These are phyloP conservation scores for Cerioporus squamosus DNA, from an alignment of 1,284 basidiomycete species.

Conservation along the genomic window DNA sequence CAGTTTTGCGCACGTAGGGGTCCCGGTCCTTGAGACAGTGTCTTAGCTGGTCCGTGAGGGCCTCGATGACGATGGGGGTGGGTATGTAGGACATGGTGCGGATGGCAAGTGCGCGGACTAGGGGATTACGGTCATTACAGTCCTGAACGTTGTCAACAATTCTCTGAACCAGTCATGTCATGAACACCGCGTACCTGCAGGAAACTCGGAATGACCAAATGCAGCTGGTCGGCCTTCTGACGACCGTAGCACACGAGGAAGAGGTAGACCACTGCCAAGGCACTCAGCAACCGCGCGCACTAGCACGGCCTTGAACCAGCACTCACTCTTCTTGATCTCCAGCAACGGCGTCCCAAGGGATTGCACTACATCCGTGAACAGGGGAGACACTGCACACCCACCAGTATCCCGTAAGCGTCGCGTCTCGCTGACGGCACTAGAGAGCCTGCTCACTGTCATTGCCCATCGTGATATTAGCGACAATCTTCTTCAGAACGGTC, in stretches of 20 bases:
- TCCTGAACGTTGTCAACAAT: conserved; percentile 57
- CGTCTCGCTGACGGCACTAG: background rate
- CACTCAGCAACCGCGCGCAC: no score
- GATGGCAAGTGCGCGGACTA: conserved; percentile 91
- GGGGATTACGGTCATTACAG: conserved; percentile 89
- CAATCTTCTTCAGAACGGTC: conserved; percentile 93
- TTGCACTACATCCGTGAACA: conserved; percentile 90
- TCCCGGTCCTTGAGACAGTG: conserved; percentile 90
- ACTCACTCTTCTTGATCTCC: conserved; percentile 98
- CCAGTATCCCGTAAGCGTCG: conserved; percentile 12
- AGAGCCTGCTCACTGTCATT: conserved; percentile 77
- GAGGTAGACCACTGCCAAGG: conserved; percentile 81
- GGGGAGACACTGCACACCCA: conserved; percentile 81
- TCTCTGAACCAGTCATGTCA: background rate
- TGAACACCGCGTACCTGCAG: conserved; percentile 62
- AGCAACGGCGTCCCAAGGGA: conserved; percentile 88
- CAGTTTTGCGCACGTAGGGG: conserved; percentile 96
- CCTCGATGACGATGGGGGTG: conserved; percentile 79
- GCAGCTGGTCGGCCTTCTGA: conserved; percentile 86
- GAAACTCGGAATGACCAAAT: conserved; percentile 87
- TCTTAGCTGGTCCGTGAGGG: conserved; percentile 83
- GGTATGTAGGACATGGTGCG: conserved; percentile 97
- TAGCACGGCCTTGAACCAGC: background rate
- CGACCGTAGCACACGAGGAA: conserved; percentile 93
- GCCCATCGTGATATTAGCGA: conserved; percentile 95